A percentile compares a stretch with the other conserved stretches of the same genome.
Conservation (phyloP, 441 rosid genomes). For the Bruguiera hainesii region DNA sequence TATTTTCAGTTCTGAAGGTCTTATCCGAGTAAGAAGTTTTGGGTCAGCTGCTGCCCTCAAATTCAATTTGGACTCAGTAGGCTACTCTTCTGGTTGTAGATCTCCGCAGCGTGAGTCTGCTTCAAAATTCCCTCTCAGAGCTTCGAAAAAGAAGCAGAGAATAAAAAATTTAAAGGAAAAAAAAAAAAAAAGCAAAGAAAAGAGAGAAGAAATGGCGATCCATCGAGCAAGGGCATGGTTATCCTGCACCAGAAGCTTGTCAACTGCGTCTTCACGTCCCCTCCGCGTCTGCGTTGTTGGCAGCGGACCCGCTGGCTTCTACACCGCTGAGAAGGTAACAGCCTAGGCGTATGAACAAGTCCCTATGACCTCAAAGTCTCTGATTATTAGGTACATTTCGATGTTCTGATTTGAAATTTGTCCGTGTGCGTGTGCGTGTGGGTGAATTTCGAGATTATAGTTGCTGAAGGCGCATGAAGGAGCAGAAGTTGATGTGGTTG, state of each 20-base stretch:
- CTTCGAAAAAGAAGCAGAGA: too few species aligned
- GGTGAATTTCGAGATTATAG: conserved; percentile 26
- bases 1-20: too few species aligned
- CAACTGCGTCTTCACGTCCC: conserved; percentile 42
- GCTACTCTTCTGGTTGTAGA: too few species aligned
- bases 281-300: conserved; percentile 88
- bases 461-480: conserved; percentile 63
- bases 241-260: conserved; percentile 40
- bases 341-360: not conserved
- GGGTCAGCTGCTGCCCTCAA: too few species aligned
- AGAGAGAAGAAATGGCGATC: conserved; percentile 20
- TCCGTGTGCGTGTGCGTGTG: too few species aligned
- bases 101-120: too few species aligned
- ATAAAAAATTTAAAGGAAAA: too few species aligned
- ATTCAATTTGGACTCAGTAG: too few species aligned
- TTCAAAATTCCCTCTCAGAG: too few species aligned
- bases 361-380: not conserved
- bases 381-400: not conserved
- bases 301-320: conserved; percentile 93
- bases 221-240: conserved; percentile 35
- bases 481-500: conserved; percentile 71
- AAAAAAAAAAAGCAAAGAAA: too few species aligned
- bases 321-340: conserved; percentile 80
- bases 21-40: too few species aligned
- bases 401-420: not conserved